Conservation (phyloP, 2,329 filamentous ascomycete genomes). For the Aspergillus tubingensis region DNA sequence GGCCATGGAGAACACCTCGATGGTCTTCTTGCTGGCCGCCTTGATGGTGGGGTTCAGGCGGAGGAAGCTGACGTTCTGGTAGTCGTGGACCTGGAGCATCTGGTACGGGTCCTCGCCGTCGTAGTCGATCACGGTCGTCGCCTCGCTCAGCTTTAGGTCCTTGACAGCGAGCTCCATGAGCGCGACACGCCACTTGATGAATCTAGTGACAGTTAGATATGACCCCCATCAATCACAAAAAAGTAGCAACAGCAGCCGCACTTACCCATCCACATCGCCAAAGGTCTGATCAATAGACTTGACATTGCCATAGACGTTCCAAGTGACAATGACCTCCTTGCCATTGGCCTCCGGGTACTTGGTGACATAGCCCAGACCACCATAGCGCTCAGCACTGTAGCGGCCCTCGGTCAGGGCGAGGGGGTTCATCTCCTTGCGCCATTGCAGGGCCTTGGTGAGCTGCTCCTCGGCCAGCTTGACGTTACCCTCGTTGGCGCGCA, state of each 20-base stretch:
- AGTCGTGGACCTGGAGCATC: conserved; percentile 92
- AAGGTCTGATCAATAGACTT: conserved; percentile 81
- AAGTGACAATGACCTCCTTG: conserved; percentile 69
- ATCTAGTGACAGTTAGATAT: conserved; percentile 53
- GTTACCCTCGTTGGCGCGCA: conserved; percentile 83
- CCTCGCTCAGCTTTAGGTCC: conserved; percentile 69
- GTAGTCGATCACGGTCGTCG: conserved; percentile 68
- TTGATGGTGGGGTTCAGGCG: conserved; percentile 76
- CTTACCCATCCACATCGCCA: conserved; percentile 76
- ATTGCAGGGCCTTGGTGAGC: conserved; percentile 75
- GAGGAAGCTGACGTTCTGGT: conserved; percentile 83
- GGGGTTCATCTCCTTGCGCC: conserved; percentile 77
- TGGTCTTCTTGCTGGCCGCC: conserved; percentile 75
- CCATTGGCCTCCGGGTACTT: conserved; percentile 61
- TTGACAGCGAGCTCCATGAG: conserved; percentile 85
- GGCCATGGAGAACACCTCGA: conserved; percentile 74
- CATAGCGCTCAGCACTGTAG: conserved; percentile 71
- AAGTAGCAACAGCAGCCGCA: conserved; percentile 19
- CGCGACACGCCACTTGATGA: conserved; percentile 84
- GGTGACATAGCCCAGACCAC: conserved; percentile 77
- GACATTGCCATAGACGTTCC: conserved; percentile 90
- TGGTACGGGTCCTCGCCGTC: conserved; percentile 75
- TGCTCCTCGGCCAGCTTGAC: conserved; percentile 73
- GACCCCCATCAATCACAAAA: background rate
- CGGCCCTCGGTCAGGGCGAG: conserved; percentile 62